A percentile compares a stretch with the other conserved stretches of the same genome.
Evolutionary conservation across 345 rosid species (phyloP).

Genomic region (Populus tremula): DNA sequence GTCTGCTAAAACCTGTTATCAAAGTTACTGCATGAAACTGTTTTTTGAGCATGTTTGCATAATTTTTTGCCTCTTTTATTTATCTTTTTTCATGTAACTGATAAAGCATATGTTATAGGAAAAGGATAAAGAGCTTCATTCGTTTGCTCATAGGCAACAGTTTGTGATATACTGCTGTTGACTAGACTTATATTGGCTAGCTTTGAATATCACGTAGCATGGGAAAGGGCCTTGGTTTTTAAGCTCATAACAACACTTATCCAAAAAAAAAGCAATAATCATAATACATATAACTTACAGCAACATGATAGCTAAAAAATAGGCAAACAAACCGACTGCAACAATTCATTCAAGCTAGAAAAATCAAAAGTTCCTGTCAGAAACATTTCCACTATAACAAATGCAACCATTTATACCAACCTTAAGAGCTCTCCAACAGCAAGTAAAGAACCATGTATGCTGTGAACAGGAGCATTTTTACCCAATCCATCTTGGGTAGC

Average conservation of each 20-base stretch:
- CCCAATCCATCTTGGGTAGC: slow-evolving; percentile 99
- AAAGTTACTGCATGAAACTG: not conserved
- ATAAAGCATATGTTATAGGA: not conserved
- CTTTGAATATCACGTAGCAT: not conserved
- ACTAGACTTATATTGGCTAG: not conserved
- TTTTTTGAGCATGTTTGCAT: not conserved
- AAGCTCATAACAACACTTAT: not conserved
- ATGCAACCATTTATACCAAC: slow-evolving; percentile 26
- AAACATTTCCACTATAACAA: not conserved
- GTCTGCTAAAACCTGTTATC: not conserved
- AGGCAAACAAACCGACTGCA: not conserved
- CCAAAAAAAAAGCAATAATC: not conserved
- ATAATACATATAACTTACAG: not conserved
- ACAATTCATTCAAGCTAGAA: slow-evolving; percentile 1
- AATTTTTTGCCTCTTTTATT: not conserved
- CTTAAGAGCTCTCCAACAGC: slow-evolving; percentile 99
- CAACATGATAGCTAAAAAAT: not conserved
- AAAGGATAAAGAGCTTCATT: not conserved
- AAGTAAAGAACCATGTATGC: slow-evolving; percentile 98
- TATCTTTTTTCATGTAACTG: not conserved
- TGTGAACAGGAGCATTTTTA: slow-evolving; percentile 87
- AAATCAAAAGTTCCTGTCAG: not conserved
- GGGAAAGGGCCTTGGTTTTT: not conserved
- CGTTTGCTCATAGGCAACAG: not conserved
- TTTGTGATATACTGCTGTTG: not conserved